A percentile compares a stretch with the other conserved stretches of the same genome.
Conservation (phyloP, 2,329 filamentous ascomycete genomes). For the Aspergillus piperis region DNA sequence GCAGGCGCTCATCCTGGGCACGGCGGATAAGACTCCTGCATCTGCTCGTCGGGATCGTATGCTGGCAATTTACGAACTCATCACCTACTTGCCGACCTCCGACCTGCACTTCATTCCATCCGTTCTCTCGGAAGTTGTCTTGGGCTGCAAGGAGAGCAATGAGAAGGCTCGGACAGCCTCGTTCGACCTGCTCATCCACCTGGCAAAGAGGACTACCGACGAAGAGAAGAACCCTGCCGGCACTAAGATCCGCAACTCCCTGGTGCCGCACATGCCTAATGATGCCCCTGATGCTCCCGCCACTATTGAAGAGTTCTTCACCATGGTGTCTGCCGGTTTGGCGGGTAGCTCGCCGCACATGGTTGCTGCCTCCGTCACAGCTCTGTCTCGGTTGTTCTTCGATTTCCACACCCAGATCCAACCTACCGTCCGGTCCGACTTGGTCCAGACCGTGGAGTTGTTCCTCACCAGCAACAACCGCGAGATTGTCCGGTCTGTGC, state of each 20-base stretch:
- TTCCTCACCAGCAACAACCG: conserved; percentile 96
- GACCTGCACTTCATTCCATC: conserved; percentile 92
- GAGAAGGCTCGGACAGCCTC: conserved; percentile 87
- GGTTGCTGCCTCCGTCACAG: conserved; percentile 96
- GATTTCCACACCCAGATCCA: conserved; percentile 77
- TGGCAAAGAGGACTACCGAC: conserved; percentile 79
- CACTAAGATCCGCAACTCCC: conserved; percentile 80
- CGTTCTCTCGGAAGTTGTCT: conserved; percentile 89
- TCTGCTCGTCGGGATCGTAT: conserved; percentile 86
- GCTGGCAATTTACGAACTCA: conserved; percentile 75
- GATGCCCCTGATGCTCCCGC: conserved; percentile 77
- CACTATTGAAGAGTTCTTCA: conserved; percentile 92
- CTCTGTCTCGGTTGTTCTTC: conserved; percentile 88
- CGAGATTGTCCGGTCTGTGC: conserved; percentile 90
- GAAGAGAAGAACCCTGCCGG: conserved; percentile 57
- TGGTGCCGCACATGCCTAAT: conserved; percentile 81
- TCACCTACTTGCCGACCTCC: conserved; percentile 73
- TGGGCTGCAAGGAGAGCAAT: conserved; percentile 96
- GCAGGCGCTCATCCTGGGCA: conserved; percentile 76
- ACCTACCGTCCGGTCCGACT: conserved; percentile 70
- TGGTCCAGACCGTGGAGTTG: conserved; percentile 92
- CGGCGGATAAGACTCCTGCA: conserved; percentile 79
- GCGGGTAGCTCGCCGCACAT: conserved; percentile 93
- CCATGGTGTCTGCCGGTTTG: conserved; percentile 95
- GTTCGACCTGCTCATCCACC: conserved; percentile 84